These are phyloP conservation scores for Fusarium austroafricanum DNA, from an alignment of 2,329 filamentous ascomycete genomes.

Conservation along the genomic window DNA sequence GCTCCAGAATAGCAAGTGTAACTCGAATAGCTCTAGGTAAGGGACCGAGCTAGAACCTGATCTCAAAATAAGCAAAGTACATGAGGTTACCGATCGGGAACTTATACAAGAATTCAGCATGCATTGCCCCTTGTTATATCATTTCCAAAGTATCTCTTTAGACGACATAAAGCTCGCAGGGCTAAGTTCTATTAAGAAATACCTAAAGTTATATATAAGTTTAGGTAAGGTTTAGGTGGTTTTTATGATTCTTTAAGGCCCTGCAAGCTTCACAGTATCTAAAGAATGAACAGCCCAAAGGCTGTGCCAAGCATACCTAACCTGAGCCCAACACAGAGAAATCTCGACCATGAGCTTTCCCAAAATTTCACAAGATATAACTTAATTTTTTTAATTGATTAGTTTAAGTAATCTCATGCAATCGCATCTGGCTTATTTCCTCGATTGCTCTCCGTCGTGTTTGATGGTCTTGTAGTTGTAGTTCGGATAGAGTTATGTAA, in stretches of 20 bases:
- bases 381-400: not conserved
- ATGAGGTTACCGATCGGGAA: not conserved
- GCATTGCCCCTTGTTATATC: not conserved
- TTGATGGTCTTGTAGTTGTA: not conserved
- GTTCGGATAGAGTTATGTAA: conserved; percentile 35
- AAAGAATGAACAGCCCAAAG: not conserved
- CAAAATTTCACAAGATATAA: not conserved
- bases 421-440: not conserved
- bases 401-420: not conserved
- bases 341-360: not conserved
- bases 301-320: not conserved
- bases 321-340: not conserved
- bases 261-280: no score
- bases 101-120: not conserved
- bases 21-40: not conserved
- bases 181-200: no score
- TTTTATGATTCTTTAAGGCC: no score
- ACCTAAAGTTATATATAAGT: no score
- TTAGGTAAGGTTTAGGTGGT: no score
- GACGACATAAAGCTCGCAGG: no score
- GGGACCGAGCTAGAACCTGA: no score
- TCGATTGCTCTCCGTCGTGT: not conserved
- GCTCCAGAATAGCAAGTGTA: not conserved
- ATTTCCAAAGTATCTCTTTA: no score
- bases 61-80: no score